Conservation (phyloP, 2,329 filamentous ascomycete species). For the Phaeosphaeria sp. region DNA sequence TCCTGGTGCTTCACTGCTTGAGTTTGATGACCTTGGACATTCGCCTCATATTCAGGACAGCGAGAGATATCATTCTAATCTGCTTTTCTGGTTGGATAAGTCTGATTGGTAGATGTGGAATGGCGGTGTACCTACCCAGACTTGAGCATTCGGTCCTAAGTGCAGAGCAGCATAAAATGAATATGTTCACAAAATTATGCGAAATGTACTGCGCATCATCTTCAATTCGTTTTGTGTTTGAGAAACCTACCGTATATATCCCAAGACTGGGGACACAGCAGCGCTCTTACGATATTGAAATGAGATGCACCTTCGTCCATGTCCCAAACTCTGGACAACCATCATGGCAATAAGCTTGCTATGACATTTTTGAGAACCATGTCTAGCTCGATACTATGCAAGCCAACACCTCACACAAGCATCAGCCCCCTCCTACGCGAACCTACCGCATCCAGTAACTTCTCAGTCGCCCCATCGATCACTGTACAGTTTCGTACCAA, state of each 20-base stretch:
- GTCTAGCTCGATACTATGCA: not conserved
- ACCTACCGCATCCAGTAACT: slow-evolving; percentile 1
- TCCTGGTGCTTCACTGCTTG: slow-evolving; percentile 53
- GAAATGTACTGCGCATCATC: not conserved
- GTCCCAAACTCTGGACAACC: no score
- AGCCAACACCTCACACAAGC: not conserved
- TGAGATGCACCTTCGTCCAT: no score
- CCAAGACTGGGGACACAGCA: not conserved
- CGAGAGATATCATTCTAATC: slow-evolving; percentile 54
- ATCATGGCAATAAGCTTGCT: no score
- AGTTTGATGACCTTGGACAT: slow-evolving; percentile 59
- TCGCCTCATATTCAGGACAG: slow-evolving; percentile 62
- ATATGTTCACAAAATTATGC: not conserved
- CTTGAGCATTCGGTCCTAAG: not conserved
- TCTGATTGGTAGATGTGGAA: slow-evolving; percentile 1
- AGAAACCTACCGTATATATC: not conserved
- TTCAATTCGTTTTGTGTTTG: not conserved
- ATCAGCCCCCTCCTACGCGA: slow-evolving; percentile 1
- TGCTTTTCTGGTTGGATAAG: slow-evolving; percentile 54
- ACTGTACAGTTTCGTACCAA: no score
- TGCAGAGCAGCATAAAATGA: not conserved
- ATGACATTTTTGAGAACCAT: not conserved
- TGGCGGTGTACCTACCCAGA: not conserved
- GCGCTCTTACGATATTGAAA: not conserved
- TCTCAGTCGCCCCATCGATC: not conserved